Conservation (phyloP, 2,329 filamentous ascomycete genomes). For the Curvularia sp. region DNA sequence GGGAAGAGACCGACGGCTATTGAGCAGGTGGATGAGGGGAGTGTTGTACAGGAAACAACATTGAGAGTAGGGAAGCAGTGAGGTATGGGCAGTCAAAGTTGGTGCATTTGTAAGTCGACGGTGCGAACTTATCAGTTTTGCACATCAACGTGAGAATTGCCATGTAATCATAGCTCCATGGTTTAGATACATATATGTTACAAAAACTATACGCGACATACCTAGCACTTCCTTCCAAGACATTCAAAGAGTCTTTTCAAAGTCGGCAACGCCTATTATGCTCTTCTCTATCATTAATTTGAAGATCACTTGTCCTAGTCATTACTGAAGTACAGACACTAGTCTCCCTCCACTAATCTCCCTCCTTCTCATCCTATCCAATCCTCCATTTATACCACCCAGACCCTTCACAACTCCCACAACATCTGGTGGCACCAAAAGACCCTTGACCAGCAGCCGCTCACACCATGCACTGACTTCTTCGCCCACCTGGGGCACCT, state of each 20-base stretch:
- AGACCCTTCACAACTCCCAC: conserved; percentile 69
- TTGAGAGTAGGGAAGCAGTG: background rate
- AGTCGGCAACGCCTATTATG: no score
- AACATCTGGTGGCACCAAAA: conserved; percentile 69
- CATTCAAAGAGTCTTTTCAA: background rate
- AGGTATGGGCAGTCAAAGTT: background rate
- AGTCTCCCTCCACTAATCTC: conserved; percentile 73
- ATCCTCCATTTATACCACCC: conserved; percentile 69
- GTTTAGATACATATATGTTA: background rate
- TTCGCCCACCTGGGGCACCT: conserved; percentile 68
- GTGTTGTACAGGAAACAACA: background rate
- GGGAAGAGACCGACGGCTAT: conserved; percentile 45
- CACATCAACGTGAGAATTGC: background rate
- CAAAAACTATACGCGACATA: background rate
- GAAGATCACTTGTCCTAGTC: background rate
- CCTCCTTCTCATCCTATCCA: conserved; percentile 71
- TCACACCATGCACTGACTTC: conserved; percentile 72
- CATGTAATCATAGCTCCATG: background rate
- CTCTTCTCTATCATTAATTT: background rate
- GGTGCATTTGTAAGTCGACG: background rate
- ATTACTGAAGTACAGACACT: conserved; percentile 52
- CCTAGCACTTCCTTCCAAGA: background rate
- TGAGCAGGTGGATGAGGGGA: conserved; percentile 20
- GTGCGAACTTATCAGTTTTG: background rate
- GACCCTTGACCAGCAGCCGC: conserved; percentile 62